A percentile compares a stretch with the other conserved stretches of the same genome.
These are phyloP conservation scores for Claviceps sp. DNA, from an alignment of 2,329 filamentous ascomycete species.

Conservation along the genomic window DNA sequence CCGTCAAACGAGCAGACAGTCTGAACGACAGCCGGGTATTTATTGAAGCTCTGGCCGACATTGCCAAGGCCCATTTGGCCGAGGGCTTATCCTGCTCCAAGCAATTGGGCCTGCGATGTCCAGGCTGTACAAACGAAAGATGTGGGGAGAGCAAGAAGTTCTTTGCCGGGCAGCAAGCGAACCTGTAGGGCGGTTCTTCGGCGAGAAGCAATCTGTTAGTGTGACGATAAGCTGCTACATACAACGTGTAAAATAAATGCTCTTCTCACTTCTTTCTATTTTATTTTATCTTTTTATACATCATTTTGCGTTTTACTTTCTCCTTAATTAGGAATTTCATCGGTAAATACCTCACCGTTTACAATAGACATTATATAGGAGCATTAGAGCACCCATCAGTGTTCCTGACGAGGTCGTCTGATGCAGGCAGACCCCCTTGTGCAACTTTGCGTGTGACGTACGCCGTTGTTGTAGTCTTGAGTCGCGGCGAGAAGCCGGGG, in stretches of 20 bases:
- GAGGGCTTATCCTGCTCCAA: constrained; percentile 55
- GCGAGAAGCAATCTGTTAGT: constrained; percentile 2
- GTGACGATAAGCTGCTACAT: background rate
- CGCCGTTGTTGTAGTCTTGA: no score
- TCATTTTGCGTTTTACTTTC: background rate
- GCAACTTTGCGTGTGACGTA: no score
- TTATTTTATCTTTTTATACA: background rate
- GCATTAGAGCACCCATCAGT: no score
- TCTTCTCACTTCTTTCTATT: background rate
- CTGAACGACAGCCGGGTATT: constrained; percentile 85
- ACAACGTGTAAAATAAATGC: constrained; percentile 1
- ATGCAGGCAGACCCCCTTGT: no score
- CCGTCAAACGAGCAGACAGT: constrained; percentile 80
- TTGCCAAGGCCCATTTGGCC: constrained; percentile 68
- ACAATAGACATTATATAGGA: no score
- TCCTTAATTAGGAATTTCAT: background rate
- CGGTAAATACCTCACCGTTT: no score
- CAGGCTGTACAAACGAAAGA: constrained; percentile 80
- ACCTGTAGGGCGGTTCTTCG: constrained; percentile 7
- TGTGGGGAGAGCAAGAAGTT: constrained; percentile 68
- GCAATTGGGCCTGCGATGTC: constrained; percentile 86
- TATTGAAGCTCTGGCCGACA: constrained; percentile 76
- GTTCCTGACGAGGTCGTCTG: no score
- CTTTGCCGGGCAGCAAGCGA: constrained; percentile 34
- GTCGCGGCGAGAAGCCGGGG: no score